phyloP scores from a whole-genome alignment of 805 yeast species.

The Zygosaccharomyces bailii region DNA sequence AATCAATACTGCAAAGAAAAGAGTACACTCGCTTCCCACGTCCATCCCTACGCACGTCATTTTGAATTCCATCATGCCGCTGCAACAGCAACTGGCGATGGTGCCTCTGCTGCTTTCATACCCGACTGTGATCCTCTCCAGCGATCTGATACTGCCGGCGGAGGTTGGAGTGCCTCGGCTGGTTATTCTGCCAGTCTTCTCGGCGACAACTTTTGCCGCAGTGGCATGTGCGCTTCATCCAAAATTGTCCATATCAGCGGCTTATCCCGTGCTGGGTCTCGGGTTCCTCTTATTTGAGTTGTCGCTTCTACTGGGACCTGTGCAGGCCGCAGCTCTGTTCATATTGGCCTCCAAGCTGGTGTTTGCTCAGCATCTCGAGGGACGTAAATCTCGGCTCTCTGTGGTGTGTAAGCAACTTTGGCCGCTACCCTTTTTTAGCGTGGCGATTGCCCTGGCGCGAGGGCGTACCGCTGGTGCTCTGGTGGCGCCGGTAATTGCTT shows the following conservation, averaged over 20 bases:
- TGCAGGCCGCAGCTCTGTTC: conserved; percentile 1
- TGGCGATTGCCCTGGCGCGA: conserved; percentile 4
- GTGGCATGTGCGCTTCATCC: conserved; percentile 13
- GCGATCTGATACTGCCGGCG: conserved; percentile 25
- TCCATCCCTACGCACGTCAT: not conserved
- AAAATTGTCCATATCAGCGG: not conserved
- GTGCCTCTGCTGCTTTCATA: conserved; percentile 33
- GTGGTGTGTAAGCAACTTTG: not conserved
- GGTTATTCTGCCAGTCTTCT: conserved; percentile 25
- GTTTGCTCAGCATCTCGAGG: not conserved
- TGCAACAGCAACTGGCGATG: conserved; percentile 22
- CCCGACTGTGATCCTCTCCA: conserved; percentile 34
- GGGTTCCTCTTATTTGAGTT: conserved; percentile 2
- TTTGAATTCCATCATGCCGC: conserved; percentile 2
- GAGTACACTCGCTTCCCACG: not conserved
- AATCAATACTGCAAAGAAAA: not conserved
- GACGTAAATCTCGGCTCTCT: conserved; percentile 3
- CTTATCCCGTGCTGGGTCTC: not conserved
- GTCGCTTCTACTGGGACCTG: conserved; percentile 5
- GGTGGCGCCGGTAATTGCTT: not conserved
- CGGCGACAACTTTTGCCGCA: conserved; percentile 18
- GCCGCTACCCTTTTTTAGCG: conserved; percentile 1
- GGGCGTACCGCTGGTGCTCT: not conserved
- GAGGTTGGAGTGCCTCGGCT: conserved; percentile 8
- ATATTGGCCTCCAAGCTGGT: not conserved